Evolutionary conservation across 768 basidiomycete genomes (phyloP), one percentile per base, ranked within the genome.

Genomic region (Kwoniella dendrophila): DNA sequence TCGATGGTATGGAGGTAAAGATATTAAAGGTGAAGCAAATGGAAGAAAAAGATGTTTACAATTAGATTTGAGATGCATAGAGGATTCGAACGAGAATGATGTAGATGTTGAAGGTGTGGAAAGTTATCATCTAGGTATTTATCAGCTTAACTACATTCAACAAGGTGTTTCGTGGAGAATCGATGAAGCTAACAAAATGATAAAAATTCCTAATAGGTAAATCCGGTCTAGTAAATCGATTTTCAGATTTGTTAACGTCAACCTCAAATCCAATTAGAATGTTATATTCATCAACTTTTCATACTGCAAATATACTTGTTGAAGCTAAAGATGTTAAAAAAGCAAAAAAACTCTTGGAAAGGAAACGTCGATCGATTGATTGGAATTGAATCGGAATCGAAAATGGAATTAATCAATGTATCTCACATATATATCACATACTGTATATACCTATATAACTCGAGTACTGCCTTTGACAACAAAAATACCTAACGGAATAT

Each of bases 231-330:
- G 64, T 75, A 27, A 68, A 61, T 29, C 64, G 66, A 5, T 75
- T 70, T 62, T 72, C 71, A 1, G 60, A 72, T 30, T 59, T 75
- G 5, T 43, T 75, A 47, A 68, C 47, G 50, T 69, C 16, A 40
- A 69, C 41, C 22, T 68, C 41, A 14, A 36, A 59, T 18, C 50
- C 58, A 14, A 75, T 75, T 57, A 53, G 68, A 33, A 75, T 75
- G 73, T 65, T 75, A 16, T 75, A 75, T 33, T 70, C 71, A 11
- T 70, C 69, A 7, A 75, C 73, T 10, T 71, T 67, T 27, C 70
- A 75, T 45, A 75, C 73, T 18, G 73, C 73, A 40, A 75, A 75
- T 49, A 68, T 75, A 38, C 65, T 75, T 22, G 73, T 75, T 33
- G 71, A 75, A 43, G 68, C 66, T n/a, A 41, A 67, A 22, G 73